Percentiles rank a stretch among this genome's conserved stretches.
Conservation (phyloP, 805 yeast species). For the Torulaspora franciscae region DNA sequence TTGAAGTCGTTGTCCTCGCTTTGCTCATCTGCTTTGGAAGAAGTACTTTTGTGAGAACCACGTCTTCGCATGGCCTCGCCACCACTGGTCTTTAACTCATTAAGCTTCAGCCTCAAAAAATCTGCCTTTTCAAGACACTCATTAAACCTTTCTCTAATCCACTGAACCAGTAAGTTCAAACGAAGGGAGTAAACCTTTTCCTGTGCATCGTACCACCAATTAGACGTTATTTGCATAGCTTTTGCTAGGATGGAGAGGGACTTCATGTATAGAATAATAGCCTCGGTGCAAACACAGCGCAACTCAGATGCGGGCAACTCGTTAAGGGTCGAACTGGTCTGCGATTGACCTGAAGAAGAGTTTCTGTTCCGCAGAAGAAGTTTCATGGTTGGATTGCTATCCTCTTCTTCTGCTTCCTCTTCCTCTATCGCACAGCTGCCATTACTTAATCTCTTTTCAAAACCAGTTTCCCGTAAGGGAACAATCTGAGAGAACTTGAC, state of each 20-base stretch:
- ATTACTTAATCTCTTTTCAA: constrained; percentile 25
- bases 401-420: constrained; percentile 29
- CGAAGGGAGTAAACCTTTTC: constrained; percentile 41
- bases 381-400: constrained; percentile 4
- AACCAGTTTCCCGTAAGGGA: constrained; percentile 45
- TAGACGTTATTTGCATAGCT: constrained; percentile 81
- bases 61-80: not conserved
- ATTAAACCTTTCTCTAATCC: constrained; percentile 86
- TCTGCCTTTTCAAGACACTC: constrained; percentile 89
- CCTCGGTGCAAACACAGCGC: constrained; percentile 70
- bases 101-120: constrained; percentile 53
- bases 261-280: constrained; percentile 79
- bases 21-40: not conserved
- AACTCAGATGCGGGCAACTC: constrained; percentile 53
- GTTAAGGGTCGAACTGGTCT: constrained; percentile 10
- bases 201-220: constrained; percentile 73
- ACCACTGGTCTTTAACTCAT: constrained; percentile 21
- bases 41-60: not conserved
- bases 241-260: constrained; percentile 73
- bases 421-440: constrained; percentile 38
- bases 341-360: constrained; percentile 8
- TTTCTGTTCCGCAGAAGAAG: constrained; percentile 13
- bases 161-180: constrained; percentile 71
- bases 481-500: constrained; percentile 81
- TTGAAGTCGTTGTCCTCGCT: not conserved